These are phyloP conservation scores for Pharnaceum exiguum DNA, from an alignment of 148 eudicot species.

Conservation along the genomic window DNA sequence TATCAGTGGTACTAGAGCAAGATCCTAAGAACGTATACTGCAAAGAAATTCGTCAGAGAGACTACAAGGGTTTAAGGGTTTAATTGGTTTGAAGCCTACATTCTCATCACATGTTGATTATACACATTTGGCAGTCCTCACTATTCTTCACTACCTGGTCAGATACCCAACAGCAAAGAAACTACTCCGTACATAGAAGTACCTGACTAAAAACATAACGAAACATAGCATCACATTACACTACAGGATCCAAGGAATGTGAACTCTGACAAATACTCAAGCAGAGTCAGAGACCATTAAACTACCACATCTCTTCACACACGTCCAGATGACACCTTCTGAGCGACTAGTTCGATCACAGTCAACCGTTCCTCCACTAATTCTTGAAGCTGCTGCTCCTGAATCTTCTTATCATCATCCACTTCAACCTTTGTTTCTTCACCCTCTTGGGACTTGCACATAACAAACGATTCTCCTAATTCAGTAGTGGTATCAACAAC, in stretches of 20 bases:
- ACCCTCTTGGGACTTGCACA: constrained; percentile 54
- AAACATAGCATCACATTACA: background rate
- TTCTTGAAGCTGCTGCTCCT: constrained; percentile 61
- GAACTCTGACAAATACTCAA: background rate
- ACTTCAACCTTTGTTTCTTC: constrained; percentile 36
- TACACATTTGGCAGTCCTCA: background rate
- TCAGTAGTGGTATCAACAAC: constrained; percentile 63
- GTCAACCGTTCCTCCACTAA: constrained; percentile 66
- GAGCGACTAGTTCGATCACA: constrained; percentile 45
- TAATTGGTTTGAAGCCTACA: background rate
- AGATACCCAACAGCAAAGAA: background rate
- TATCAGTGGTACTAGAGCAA: too few species aligned
- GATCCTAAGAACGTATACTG: too few species aligned
- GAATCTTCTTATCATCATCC: constrained; percentile 45
- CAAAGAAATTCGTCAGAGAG: too few species aligned
- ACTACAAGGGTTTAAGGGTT: too few species aligned
- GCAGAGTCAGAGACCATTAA: background rate
- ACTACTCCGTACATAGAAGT: background rate
- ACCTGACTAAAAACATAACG: background rate
- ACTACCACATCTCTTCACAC: background rate
- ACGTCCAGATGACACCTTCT: constrained; percentile 38
- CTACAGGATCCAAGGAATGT: background rate
- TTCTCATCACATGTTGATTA: background rate
- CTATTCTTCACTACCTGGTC: too few species aligned
- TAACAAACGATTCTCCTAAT: constrained; percentile 61